These are phyloP conservation scores for Cucurbita argyrosperma DNA, from an alignment of 306 rosid species.

Conservation along the genomic window DNA sequence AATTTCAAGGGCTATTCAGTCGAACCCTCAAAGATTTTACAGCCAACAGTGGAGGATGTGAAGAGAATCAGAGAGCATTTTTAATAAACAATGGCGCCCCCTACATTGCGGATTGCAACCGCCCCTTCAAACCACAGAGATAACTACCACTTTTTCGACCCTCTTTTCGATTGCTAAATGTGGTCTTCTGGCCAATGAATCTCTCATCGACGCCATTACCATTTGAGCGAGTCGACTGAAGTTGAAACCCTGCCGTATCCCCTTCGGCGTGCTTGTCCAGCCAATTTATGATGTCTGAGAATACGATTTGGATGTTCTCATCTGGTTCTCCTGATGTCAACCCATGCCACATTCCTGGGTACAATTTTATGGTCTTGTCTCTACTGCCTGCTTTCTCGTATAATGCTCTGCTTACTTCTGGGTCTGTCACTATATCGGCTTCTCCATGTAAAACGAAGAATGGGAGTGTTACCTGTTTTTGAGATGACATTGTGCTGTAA, in stretches of 20 bases:
- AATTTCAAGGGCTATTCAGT: neutral
- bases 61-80: neutral
- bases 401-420: conserved; percentile 72
- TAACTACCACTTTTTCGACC: conserved; percentile 13
- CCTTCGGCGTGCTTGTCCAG: conserved; percentile 29
- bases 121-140: conserved; percentile 32
- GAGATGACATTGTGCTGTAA: neutral
- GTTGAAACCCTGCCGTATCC: neutral
- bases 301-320: conserved; percentile 50
- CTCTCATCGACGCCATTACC: conserved; percentile 11
- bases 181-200: conserved; percentile 4
- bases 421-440: conserved; percentile 84
- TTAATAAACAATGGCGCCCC: neutral
- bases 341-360: conserved; percentile 87
- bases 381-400: conserved; percentile 51
- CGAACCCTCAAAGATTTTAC: neutral
- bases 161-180: neutral
- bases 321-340: conserved; percentile 74
- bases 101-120: conserved; percentile 31
- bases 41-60: neutral
- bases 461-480: conserved; percentile 44
- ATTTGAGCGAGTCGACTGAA: conserved; percentile 1
- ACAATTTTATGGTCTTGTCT: conserved; percentile 63
- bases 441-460: conserved; percentile 81
- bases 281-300: conserved; percentile 55